Percentiles rank a stretch among this genome's conserved stretches.
These are phyloP conservation scores for Pseudogymnoascus sp. DNA, from an alignment of 2,329 filamentous ascomycete species.

Conservation along the genomic window DNA sequence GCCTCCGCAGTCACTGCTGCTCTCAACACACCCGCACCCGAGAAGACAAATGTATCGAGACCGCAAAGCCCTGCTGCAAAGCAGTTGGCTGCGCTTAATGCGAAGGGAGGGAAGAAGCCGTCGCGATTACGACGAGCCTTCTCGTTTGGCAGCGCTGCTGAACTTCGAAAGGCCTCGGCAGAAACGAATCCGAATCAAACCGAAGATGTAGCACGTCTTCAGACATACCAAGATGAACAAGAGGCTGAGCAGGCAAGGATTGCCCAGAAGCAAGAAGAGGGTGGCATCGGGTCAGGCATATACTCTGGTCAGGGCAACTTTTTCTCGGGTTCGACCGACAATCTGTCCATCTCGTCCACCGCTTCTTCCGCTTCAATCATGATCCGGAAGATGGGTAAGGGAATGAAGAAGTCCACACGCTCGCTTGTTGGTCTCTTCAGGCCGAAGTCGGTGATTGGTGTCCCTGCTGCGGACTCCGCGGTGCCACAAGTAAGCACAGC, in stretches of 20 bases:
- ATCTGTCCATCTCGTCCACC: conserved; percentile 83
- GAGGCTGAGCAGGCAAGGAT: conserved; percentile 89
- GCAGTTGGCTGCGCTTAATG: conserved; percentile 79
- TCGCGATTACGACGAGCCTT: conserved; percentile 83
- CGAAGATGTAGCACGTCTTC: conserved; percentile 48
- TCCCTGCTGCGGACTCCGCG: conserved; percentile 62
- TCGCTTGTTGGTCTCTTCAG: conserved; percentile 92
- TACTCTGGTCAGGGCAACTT: conserved; percentile 79
- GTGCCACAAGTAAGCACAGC: conserved; percentile 64
- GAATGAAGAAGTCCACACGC: conserved; percentile 89
- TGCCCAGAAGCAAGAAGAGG: conserved; percentile 84
- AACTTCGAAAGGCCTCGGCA: conserved; percentile 69
- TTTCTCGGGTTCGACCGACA: conserved; percentile 89
- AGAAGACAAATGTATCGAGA: conserved; percentile 15
- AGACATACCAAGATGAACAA: conserved; percentile 56
- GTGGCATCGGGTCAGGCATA: conserved; percentile 85
- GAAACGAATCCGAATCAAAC: conserved; percentile 45
- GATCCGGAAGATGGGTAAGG: conserved; percentile 97
- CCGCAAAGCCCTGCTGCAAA: conserved; percentile 59
- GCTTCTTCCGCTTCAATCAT: conserved; percentile 86
- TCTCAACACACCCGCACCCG: conserved; percentile 25
- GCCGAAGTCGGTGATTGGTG: conserved; percentile 83
- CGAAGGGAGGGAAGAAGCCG: conserved; percentile 71
- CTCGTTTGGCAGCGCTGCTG: conserved; percentile 91
- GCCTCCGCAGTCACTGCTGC: conserved; percentile 30